Base-by-base conservation (phyloP, 192 early-diverging fungal species). In the Linnemannia zychae region DNA sequence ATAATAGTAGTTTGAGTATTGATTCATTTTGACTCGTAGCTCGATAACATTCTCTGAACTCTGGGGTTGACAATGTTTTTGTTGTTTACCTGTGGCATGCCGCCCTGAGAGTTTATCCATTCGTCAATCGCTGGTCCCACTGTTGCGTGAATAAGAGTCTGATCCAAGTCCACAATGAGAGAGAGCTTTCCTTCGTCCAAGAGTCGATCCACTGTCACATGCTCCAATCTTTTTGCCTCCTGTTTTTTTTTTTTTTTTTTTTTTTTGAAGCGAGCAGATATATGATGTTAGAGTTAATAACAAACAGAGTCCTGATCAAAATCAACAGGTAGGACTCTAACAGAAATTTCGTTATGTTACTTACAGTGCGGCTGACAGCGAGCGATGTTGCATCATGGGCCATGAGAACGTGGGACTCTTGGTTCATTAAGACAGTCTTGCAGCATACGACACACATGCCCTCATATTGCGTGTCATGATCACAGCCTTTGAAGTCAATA, bases 131-230 rank as follows among this genome's bases (percentile, higher is more conserved):
- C 93, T 13, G 91, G 89, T 74, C 96, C 93, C 11, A 94, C 92
- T 16, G 96, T 95, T 9, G 98, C 97, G 71, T 99, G 99, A 63
- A 99, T 95, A 24, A 99, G 91, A 2, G 99, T 99, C 87, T 98
- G 97, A 87, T 99, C 99, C 66, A 99, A 91, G 91, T 99, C 99
- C 24, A 99, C 91, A 70, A 99, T 94, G 33, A 99, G 87, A 6
- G 95, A 96, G 52, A 99, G 91, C 80, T 94, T 96, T 68, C 91
- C 86, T 38, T 89, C 90, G 4, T 87, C 78, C 72, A 94, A 75
- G 66, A 99, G 88, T 77, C 94, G 89, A 5, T 89, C 72, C 17
- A 92, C 87, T 20, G 89, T 96, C 34, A 92, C 92, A n/a, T 92
- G 76, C 63, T 98, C 96, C 48, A 98, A 78, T 18, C 92, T 75